Evolutionary conservation across 2,329 filamentous ascomycete species (phyloP), one percentile per base, ranked within the genome.

Genomic region (Chaetomiaceae sp.): DNA sequence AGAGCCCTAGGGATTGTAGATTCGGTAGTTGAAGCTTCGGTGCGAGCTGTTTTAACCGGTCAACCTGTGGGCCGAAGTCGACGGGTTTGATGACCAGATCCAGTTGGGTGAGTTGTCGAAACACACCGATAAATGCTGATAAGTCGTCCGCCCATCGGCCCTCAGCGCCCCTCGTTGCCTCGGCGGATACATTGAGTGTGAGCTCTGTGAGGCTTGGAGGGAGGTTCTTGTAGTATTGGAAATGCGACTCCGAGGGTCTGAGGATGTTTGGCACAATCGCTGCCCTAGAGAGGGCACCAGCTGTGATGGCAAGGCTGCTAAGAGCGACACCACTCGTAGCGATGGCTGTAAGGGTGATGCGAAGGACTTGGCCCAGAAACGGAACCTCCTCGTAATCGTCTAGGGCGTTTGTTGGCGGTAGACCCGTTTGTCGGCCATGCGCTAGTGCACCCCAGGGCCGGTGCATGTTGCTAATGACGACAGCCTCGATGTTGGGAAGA

Each of bases 391-490:
- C 17, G 19, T 44, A 44, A 35, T 44, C 42, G 42, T 34, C 13
- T 20, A 46, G 33, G 44, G 12, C 34, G 44, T 46, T 46, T 17
- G 44, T 46, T 38, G 44, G 44, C 33, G 44, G 44, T 46, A 37
- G 21, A 30, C 44, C 44, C 39, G 34, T 46, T 46, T 46, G 34
- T 46, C 44, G 44, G 44, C 44, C 34, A 46, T 38, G 21, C 44
- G 44, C 44, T 46, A 46, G 34, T 38, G 44, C 34, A 46, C 44
- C 44, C 44, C 33, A 46, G 44, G 44, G 44, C 33, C 44, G 44
- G 44, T 46, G 44, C 33, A 37, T 46, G 33, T 46, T 46, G 44
- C 44, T 46, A 46, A 46, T 46, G 34, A 46, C 44, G 44, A 46
- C 21, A 37, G 44, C 20, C 33, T 46, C 34, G 31, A 46, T 46